phyloP scores from a whole-genome alignment of 2,329 filamentous ascomycete species.

The Eutypella sp. region DNA sequence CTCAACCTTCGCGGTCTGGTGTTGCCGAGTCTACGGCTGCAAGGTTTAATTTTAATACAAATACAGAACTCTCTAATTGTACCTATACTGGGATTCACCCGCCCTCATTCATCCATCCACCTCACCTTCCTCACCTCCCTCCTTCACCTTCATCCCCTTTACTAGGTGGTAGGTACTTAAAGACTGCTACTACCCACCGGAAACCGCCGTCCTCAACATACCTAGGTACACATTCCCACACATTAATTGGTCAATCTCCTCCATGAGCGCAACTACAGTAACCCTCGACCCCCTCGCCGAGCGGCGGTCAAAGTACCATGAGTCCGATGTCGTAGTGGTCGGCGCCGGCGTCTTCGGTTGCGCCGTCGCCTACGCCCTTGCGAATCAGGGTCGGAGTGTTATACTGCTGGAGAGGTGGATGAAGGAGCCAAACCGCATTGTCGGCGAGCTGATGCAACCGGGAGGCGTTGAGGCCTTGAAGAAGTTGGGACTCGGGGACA shows the following conservation, averaged over 20 bases:
- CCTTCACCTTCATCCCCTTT: not conserved
- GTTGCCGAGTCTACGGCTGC: no score
- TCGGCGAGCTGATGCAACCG: slow-evolving; percentile 91
- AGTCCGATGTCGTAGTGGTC: slow-evolving; percentile 82
- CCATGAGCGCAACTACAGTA: slow-evolving; percentile 29
- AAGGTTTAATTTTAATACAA: no score
- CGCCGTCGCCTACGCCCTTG: slow-evolving; percentile 77
- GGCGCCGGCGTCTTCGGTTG: slow-evolving; percentile 89
- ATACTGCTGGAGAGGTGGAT: slow-evolving; percentile 83
- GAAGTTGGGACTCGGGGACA: slow-evolving; percentile 74
- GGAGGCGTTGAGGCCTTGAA: slow-evolving; percentile 79
- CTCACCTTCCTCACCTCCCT: not conserved
- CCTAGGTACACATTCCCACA: not conserved
- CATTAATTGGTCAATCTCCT: slow-evolving; percentile 3
- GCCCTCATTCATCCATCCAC: not conserved
- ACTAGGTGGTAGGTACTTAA: no score
- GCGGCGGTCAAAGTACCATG: slow-evolving; percentile 51
- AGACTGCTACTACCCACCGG: no score
- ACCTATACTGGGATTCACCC: no score
- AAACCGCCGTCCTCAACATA: not conserved
- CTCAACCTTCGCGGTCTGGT: no score
- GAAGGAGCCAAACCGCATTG: slow-evolving; percentile 91
- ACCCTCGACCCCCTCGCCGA: slow-evolving; percentile 37
- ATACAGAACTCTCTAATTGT: no score
- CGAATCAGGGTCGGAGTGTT: slow-evolving; percentile 85